Base-by-base conservation (phyloP, 306 rosid genomes). In the Vicia faba region DNA sequence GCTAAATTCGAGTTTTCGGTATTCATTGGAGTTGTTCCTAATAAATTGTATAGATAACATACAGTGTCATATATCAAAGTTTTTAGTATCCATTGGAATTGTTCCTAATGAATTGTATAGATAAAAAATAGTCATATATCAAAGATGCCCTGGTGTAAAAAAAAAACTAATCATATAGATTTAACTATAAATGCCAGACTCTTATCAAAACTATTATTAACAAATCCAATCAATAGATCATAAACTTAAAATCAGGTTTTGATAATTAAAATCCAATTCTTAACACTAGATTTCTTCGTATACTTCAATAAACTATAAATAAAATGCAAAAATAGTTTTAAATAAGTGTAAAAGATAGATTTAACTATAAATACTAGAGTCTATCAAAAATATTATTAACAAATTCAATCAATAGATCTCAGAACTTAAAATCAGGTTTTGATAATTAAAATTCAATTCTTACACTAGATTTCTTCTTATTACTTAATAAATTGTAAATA, bases 21-120 rank as follows among this genome's bases (percentile, higher is more conserved):
- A 48, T 88, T 84, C 5, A 66, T 12, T 23, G 79, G 49, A 45
- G 38, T 56, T 48, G 44, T 15, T 55, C 80, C 82, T 51, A 18
- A 26, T n/a, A 1, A 55, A 55, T 55, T 5, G 2, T 33, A 7
- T 6, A 33, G 2, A 33, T 33, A 33, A 33, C 7, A 33, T 6
- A 31, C 0, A 29, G 7, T 29, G 8, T 31, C 36, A 31, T 6
- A 29, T 29, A 28, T 20, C 23, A 20, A 20, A 20, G 23, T 45
- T 76, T 13, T 71, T 44, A 0, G 60, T 11, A 48, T 88, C 84
- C 5, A 66, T 12, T 18, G 79, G 44, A 45, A 31, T 56, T 48
- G 44, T 15, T 55, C 80, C 82, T 51, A 18, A 26, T 13, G 2
- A 25, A 55, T 55, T 5, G 2, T 6, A 7, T 33, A 33, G 9